phyloP scores from a whole-genome alignment of 2,329 filamentous ascomycete genomes.

The Alternaria alternata region DNA sequence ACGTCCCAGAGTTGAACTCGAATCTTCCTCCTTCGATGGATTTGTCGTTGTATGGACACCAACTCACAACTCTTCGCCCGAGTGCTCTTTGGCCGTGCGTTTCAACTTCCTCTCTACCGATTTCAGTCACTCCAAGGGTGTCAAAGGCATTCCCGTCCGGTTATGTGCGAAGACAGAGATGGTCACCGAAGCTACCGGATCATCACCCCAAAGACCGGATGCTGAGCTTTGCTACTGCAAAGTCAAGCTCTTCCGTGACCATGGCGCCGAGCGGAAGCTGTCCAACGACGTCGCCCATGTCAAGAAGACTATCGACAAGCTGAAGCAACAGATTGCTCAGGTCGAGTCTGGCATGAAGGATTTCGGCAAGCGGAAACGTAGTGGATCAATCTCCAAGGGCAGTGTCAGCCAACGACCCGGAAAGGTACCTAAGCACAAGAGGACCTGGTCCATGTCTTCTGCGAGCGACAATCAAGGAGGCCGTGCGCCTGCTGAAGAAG shows the following conservation, averaged over 20 bases:
- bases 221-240: slow-evolving; percentile 92
- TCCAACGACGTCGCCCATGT: slow-evolving; percentile 95
- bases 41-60: slow-evolving; percentile 92
- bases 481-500: slow-evolving; percentile 65
- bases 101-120: slow-evolving; percentile 99
- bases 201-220: slow-evolving; percentile 50
- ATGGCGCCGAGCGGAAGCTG: slow-evolving; percentile 92
- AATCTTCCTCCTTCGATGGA: slow-evolving; percentile 83
- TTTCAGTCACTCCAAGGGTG: slow-evolving; percentile 98
- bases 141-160: slow-evolving; percentile 94
- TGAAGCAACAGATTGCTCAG: slow-evolving; percentile 92
- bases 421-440: slow-evolving; percentile 89
- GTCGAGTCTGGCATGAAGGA: slow-evolving; percentile 68
- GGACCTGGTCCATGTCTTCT: slow-evolving; percentile 95
- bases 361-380: slow-evolving; percentile 68
- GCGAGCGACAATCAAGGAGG: slow-evolving; percentile 55
- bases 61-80: slow-evolving; percentile 68
- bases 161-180: slow-evolving; percentile 89
- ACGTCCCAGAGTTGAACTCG: slow-evolving; percentile 59
- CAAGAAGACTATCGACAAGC: slow-evolving; percentile 94
- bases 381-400: slow-evolving; percentile 59
- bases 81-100: slow-evolving; percentile 87
- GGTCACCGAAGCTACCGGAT: slow-evolving; percentile 62
- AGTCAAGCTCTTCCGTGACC: slow-evolving; percentile 95
- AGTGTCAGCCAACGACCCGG: slow-evolving; percentile 67